Conservation (phyloP, 768 basidiomycete genomes). For the Lactarius trivialis region DNA sequence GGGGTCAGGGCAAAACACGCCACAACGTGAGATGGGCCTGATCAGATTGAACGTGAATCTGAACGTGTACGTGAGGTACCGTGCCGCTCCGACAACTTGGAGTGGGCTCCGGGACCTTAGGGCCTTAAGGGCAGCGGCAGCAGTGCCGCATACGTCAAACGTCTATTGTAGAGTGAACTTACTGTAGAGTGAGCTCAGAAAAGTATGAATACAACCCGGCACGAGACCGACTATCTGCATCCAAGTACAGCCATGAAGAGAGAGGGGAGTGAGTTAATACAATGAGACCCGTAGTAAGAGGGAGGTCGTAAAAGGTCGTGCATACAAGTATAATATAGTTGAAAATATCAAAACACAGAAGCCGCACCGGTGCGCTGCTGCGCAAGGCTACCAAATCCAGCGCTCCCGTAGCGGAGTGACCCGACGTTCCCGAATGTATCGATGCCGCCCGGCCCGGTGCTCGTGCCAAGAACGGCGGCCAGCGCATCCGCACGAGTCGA, state of each 20-base stretch:
- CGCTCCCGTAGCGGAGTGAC: conserved; percentile 17
- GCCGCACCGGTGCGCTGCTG: conserved; percentile 9
- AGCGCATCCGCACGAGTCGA: conserved; percentile 13
- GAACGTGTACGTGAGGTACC: not conserved
- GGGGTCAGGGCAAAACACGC: not conserved
- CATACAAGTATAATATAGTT: not conserved
- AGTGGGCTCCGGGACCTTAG: not conserved
- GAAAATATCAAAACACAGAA: not conserved
- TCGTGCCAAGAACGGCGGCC: conserved; percentile 5
- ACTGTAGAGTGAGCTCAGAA: not conserved
- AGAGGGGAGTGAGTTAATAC: not conserved
- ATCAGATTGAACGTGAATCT: not conserved
- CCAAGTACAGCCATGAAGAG: not conserved
- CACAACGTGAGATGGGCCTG: not conserved
- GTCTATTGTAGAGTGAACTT: not conserved
- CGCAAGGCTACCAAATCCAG: conserved; percentile 7
- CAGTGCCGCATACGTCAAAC: not conserved
- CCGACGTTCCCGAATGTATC: conserved; percentile 23
- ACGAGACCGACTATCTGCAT: not conserved
- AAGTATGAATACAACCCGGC: not conserved
- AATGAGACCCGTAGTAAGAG: not conserved
- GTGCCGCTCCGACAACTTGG: not conserved
- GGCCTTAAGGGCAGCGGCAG: not conserved
- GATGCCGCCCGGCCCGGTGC: conserved; percentile 12
- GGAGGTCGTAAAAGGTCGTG: not conserved